Conservation (phyloP, 208 protist genomes). For the Acanthamoeba sp. region DNA sequence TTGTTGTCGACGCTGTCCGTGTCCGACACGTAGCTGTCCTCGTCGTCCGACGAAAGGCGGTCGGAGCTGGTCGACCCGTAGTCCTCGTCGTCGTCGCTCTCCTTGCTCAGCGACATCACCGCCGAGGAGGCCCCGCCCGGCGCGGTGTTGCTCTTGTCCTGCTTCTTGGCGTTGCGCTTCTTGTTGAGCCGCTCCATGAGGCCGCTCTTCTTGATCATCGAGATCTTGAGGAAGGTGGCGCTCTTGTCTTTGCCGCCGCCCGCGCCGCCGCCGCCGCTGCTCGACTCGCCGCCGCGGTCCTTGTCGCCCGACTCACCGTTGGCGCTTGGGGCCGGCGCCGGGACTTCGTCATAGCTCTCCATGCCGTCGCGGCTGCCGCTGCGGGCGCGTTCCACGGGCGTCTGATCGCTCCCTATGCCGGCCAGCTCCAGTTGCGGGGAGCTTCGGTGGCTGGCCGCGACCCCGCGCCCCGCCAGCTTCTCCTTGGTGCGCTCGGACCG, state of each 20-base stretch:
- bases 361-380: no score
- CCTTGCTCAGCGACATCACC: not conserved
- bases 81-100: not conserved
- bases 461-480: not conserved
- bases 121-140: not conserved
- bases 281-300: not conserved
- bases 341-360: no score
- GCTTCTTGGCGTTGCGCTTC: not conserved
- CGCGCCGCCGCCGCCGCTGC: not conserved
- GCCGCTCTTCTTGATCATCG: conserved; percentile 34
- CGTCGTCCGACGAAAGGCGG: not conserved
- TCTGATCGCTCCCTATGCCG: no score
- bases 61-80: not conserved
- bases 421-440: not conserved
- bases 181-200: conserved; percentile 34
- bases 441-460: not conserved
- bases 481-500: not conserved
- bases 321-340: no score
- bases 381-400: no score
- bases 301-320: not conserved
- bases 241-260: not conserved
- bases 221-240: not conserved
- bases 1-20: not conserved
- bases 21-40: conserved; percentile 14
- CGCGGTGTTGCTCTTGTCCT: not conserved